Base-by-base conservation (phyloP, 1,284 basidiomycete genomes). In the Cryptococcus amylolentus region DNA sequence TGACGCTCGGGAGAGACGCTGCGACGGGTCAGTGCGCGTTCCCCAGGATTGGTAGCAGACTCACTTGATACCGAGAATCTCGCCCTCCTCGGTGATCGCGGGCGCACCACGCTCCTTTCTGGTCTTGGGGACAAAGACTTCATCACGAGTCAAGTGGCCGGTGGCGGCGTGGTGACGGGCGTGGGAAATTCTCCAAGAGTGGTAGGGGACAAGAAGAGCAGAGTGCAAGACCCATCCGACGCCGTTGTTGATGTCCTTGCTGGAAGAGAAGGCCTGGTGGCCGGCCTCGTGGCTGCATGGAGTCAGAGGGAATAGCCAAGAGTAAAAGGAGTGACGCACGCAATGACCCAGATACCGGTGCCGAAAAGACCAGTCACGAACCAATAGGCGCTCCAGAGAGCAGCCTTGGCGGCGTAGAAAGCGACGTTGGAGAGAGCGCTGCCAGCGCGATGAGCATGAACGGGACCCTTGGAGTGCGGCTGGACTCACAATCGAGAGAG, bases 151-250 rank as follows among this genome's bases (percentile, higher is more conserved):
- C 82, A 97, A 84, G 79, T 98, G 94, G 39, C 84, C 90, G 14
- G 94, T 98, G 8, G 89, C 88, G 38, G 96, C 96, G 78, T 98
- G 95, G 78, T 98, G 95, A 76, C 93, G 93, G 39, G 86, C 92
- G 77, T 98, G 95, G 4, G 88, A 90, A 76, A 98, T 94, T 62
- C 93, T 84, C 96, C 96, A 98, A 23, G 92, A 91, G 77, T 98
- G 94, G 80, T 94, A 98, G 10, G 96, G 95, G 14, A 98, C 95
- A 53, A 96, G 87, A 50, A 98, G 84, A 56, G 84, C 84, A 44
- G 93, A 96, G 79, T 98, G 96, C 40, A 98, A 82, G 60, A 97
- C 75, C 89, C 91, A 97, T 35, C 95, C 95, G 62, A 95, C 90
- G 38, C 85, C 77, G 82, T 98, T 93, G 82, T 98, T 98, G 78